Evolutionary conservation across 2,329 filamentous ascomycete genomes (phyloP).

Genomic region (Tolypocladium tundrense): DNA sequence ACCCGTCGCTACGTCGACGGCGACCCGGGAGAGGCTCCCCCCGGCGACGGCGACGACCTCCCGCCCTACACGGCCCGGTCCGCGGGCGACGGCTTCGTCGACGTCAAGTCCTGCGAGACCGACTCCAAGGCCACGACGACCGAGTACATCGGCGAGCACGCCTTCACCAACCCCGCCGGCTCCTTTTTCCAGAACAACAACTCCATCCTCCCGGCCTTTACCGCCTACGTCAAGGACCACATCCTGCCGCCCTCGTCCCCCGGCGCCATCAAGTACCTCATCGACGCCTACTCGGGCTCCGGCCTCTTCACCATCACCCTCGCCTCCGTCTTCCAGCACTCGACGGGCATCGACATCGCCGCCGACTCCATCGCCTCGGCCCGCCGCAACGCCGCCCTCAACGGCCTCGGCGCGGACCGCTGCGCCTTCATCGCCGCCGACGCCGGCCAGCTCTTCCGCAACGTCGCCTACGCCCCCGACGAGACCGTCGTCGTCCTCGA

Average conservation of each 20-base stretch:
- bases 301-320: constrained; percentile 96
- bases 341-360: constrained; percentile 85
- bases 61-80: constrained; percentile 30
- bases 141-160: constrained; percentile 77
- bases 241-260: constrained; percentile 47
- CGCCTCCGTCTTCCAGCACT: constrained; percentile 71
- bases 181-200: constrained; percentile 99
- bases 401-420: constrained; percentile 55
- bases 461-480: constrained; percentile 60
- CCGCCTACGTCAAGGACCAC: constrained; percentile 72
- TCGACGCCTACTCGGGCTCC: constrained; percentile 95
- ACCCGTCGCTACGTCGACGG: constrained; percentile 56
- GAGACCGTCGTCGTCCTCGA: constrained; percentile 93
- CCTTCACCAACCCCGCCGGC: constrained; percentile 85
- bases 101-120: constrained; percentile 83
- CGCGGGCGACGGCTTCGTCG: constrained; percentile 48
- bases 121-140: constrained; percentile 73
- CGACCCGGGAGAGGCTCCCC: constrained; percentile 10
- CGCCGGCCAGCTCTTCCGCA: constrained; percentile 71
- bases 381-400: constrained; percentile 65
- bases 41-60: constrained; percentile 10
- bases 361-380: constrained; percentile 69
- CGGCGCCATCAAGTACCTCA: constrained; percentile 63
- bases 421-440: constrained; percentile 86
- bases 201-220: constrained; percentile 83